These are phyloP conservation scores for Populus nigra DNA, from an alignment of 345 rosid species.

Conservation along the genomic window DNA sequence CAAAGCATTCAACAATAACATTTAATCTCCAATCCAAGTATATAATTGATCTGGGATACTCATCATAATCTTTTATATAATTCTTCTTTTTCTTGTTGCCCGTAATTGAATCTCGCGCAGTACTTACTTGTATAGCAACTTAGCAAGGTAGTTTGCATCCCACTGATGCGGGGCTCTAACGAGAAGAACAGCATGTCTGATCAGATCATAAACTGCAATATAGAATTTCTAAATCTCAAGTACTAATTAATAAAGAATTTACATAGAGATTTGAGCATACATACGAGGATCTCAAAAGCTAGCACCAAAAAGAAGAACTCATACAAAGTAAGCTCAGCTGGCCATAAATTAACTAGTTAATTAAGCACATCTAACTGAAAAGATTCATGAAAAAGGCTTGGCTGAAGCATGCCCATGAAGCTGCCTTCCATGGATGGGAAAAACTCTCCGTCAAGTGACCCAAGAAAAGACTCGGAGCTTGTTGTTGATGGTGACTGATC, in stretches of 20 bases:
- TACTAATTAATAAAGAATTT: not conserved
- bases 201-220: not conserved
- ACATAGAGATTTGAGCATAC: not conserved
- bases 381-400: slow-evolving; percentile 26
- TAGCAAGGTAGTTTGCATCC: not conserved
- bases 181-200: not conserved
- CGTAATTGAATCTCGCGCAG: not conserved
- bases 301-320: not conserved
- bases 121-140: not conserved
- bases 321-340: not conserved
- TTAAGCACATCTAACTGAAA: slow-evolving; percentile 26
- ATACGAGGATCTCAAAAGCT: not conserved
- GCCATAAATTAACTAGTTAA: not conserved
- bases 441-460: slow-evolving; percentile 14
- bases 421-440: slow-evolving; percentile 20
- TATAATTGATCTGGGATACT: not conserved
- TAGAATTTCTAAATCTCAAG: not conserved
- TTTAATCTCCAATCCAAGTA: not conserved
- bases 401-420: slow-evolving; percentile 33
- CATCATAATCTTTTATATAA: not conserved
- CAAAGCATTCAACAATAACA: not conserved
- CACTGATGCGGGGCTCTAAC: too few relatives aligned
- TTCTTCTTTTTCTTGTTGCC: not conserved
- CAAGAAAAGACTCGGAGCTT: slow-evolving; percentile 18
- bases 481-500: slow-evolving; percentile 9